These are phyloP conservation scores for Nannochloropsis oceanica DNA, from an alignment of 108 stramenopile species.

Conservation along the genomic window DNA sequence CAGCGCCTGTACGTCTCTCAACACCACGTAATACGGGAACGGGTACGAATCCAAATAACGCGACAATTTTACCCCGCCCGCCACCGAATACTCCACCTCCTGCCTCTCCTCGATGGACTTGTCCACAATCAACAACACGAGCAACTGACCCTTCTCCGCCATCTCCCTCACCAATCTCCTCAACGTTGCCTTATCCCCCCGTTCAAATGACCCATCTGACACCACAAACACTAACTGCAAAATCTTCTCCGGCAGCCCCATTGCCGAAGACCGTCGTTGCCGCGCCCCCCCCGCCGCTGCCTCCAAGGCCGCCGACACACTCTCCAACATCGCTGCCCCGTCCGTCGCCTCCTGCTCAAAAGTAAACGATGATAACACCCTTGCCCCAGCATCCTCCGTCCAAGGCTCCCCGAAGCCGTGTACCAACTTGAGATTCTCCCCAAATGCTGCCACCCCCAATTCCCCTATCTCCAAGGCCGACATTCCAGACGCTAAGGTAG, in stretches of 20 bases:
- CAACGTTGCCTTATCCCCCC: constrained; percentile 63
- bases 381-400: constrained; percentile 64
- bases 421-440: constrained; percentile 41
- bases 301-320: background rate
- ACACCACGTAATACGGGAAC: constrained; percentile 86
- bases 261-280: background rate
- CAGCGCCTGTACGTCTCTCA: constrained; percentile 65
- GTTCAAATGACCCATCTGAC: constrained; percentile 84
- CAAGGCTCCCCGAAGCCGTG: constrained; percentile 75
- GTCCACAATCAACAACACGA: constrained; percentile 88
- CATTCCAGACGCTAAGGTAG: constrained; percentile 47
- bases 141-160: constrained; percentile 65
- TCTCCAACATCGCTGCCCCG: background rate
- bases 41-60: constrained; percentile 95
- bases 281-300: background rate
- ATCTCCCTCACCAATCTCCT: constrained; percentile 70
- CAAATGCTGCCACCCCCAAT: background rate
- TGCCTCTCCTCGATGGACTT: constrained; percentile 6
- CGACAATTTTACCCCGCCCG: constrained; percentile 16
- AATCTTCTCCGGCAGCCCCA: background rate
- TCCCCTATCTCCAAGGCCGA: background rate
- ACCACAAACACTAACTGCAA: constrained; percentile 75
- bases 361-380: constrained; percentile 56
- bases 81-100: background rate
- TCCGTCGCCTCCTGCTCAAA: constrained; percentile 49